Evolutionary conservation across 2,329 filamentous ascomycete species (phyloP).

Genomic region (Torrubiella hemipterigena): DNA sequence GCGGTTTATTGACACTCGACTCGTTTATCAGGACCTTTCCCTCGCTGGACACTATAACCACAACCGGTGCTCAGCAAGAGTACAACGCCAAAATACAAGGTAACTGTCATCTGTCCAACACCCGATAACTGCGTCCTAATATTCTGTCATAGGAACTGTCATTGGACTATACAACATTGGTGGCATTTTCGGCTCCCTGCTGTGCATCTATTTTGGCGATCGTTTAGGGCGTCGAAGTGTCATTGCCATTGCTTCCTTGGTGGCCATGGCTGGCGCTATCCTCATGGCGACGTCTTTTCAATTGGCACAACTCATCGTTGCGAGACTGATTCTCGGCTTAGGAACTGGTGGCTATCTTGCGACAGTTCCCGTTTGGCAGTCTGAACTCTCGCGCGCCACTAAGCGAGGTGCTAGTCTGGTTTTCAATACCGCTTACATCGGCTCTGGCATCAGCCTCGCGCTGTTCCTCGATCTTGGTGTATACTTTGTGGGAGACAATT

Average conservation of each 20-base stretch:
- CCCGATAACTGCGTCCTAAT: neutral
- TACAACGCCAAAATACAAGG: constrained; percentile 32
- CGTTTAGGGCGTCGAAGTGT: constrained; percentile 43
- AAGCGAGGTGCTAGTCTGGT: constrained; percentile 33
- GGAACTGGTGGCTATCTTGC: constrained; percentile 40
- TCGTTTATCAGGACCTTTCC: constrained; percentile 43
- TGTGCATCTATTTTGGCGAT: constrained; percentile 36
- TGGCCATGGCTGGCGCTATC: constrained; percentile 38
- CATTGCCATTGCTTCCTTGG: constrained; percentile 38
- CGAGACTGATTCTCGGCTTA: constrained; percentile 37
- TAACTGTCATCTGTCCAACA: neutral
- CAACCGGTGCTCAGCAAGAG: constrained; percentile 20
- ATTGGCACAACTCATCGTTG: constrained; percentile 21
- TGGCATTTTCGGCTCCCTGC: constrained; percentile 38
- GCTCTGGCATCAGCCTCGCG: constrained; percentile 23
- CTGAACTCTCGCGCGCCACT: constrained; percentile 34
- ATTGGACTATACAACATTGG: constrained; percentile 42
- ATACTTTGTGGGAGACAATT: constrained; percentile 9
- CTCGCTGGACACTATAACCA: constrained; percentile 36
- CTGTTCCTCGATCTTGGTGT: constrained; percentile 33
- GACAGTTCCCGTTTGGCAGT: constrained; percentile 41
- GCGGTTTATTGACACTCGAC: constrained; percentile 52
- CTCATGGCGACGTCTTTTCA: constrained; percentile 39
- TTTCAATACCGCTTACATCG: constrained; percentile 40
- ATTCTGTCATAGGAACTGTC: constrained; percentile 19